Percentiles rank a stretch among this genome's conserved stretches.
Evolutionary conservation across 1,139 yeast species (phyloP).

Genomic region (Candida sp.): DNA sequence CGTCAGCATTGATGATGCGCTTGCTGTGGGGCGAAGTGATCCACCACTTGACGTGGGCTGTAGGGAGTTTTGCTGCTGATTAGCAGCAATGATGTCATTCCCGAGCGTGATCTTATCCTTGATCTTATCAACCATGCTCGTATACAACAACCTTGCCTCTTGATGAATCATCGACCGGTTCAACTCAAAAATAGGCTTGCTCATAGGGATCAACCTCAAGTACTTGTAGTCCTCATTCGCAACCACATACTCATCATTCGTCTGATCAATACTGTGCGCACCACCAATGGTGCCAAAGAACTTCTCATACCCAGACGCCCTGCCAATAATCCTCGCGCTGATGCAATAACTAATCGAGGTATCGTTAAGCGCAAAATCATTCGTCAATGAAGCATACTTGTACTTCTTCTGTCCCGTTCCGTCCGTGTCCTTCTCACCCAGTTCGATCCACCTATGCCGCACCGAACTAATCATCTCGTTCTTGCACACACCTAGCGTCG

Average conservation of each 20-base stretch:
- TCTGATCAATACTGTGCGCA: slow-evolving; percentile 16
- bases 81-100: slow-evolving; percentile 17
- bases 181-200: slow-evolving; percentile 29
- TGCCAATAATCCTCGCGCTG: slow-evolving; percentile 42
- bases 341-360: slow-evolving; percentile 39
- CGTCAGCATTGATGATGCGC: background rate
- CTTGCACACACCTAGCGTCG: slow-evolving; percentile 36
- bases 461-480: slow-evolving; percentile 30
- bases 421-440: slow-evolving; percentile 10
- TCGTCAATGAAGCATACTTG: slow-evolving; percentile 27
- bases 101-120: slow-evolving; percentile 30
- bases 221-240: slow-evolving; percentile 37
- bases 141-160: slow-evolving; percentile 33
- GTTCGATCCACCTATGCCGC: slow-evolving; percentile 31
- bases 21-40: slow-evolving; percentile 1
- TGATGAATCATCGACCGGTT: slow-evolving; percentile 36
- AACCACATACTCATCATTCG: slow-evolving; percentile 39
- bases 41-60: slow-evolving; percentile 11
- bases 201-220: slow-evolving; percentile 27
- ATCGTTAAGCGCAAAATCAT: slow-evolving; percentile 37
- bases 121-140: slow-evolving; percentile 29
- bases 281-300: slow-evolving; percentile 16
- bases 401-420: slow-evolving; percentile 1
- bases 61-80: slow-evolving; percentile 7
- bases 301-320: slow-evolving; percentile 31